Conservation (phyloP, 2,329 filamentous ascomycete species). For the Byssothecium circinans region DNA sequence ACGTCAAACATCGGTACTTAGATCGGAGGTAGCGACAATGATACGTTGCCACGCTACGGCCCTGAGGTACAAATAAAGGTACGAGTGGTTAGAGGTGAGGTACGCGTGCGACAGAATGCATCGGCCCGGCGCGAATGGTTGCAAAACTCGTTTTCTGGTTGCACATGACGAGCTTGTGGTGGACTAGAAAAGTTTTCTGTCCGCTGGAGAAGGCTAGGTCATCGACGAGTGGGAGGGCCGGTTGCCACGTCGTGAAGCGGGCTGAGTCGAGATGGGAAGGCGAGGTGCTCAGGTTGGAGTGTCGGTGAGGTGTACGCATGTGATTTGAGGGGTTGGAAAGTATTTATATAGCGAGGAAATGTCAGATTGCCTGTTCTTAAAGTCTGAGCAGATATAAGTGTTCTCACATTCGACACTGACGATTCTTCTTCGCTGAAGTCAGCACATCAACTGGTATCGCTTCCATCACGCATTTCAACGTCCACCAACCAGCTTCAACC, state of each 20-base stretch:
- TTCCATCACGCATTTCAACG: not conserved
- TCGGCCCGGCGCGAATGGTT: not conserved
- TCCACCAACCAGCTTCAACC: not conserved
- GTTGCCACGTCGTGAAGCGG: conserved; percentile 1
- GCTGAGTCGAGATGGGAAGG: not conserved
- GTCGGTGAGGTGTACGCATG: not conserved
- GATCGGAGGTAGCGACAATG: not conserved
- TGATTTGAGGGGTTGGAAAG: not conserved
- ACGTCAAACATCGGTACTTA: not conserved
- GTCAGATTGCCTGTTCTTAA: too few species aligned
- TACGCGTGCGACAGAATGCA: not conserved
- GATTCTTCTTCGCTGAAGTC: not conserved
- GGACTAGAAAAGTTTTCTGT: not conserved
- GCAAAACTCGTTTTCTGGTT: not conserved
- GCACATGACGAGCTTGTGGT: not conserved
- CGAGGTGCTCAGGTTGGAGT: too few species aligned
- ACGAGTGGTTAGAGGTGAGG: not conserved
- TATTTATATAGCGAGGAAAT: not conserved
- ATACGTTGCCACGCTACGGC: not conserved
- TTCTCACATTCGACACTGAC: not conserved
- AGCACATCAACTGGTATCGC: not conserved
- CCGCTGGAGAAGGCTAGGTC: not conserved
- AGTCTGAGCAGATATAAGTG: too few species aligned
- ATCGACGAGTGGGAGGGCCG: not conserved
- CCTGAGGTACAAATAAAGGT: not conserved